These are phyloP conservation scores for Parachaetomium inaequale DNA, from an alignment of 495 filamentous ascomycete species.

Conservation along the genomic window DNA sequence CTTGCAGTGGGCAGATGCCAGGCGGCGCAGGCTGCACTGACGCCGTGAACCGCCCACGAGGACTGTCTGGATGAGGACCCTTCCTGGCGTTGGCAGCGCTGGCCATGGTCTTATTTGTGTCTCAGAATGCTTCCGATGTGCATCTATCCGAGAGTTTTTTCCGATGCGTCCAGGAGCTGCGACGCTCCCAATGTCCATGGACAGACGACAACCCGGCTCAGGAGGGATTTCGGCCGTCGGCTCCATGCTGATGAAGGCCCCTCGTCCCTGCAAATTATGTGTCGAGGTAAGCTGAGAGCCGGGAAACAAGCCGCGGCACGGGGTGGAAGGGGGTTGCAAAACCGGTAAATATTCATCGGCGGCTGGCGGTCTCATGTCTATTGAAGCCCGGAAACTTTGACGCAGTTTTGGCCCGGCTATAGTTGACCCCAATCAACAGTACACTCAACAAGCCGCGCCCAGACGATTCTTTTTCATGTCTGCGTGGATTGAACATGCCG, in stretches of 20 bases:
- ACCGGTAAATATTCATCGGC: conserved; percentile 4
- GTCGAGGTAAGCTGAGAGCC: conserved; percentile 9
- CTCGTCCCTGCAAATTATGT: conserved; percentile 7
- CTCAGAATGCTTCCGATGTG: not conserved
- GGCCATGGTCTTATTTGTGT: not conserved
- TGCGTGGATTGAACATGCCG: not conserved
- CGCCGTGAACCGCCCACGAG: not conserved
- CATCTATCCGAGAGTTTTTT: not conserved
- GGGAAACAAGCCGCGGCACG: conserved; percentile 3
- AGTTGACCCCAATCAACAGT: not conserved
- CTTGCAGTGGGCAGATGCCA: not conserved
- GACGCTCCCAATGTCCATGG: not conserved
- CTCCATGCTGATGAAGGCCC: conserved; percentile 7
- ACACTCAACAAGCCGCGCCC: not conserved
- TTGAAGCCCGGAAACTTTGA: not conserved
- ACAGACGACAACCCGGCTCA: not conserved
- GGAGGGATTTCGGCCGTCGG: not conserved
- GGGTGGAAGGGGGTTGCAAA: conserved; percentile 7
- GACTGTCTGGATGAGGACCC: not conserved
- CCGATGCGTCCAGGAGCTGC: not conserved
- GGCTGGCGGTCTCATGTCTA: conserved; percentile 7
- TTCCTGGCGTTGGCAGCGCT: not conserved
- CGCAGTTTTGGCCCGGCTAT: not conserved
- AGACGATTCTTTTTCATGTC: not conserved
- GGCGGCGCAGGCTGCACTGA: not conserved